Evolutionary conservation across 495 filamentous ascomycete species (phyloP).

Genomic region (Lepidopterella palustris): DNA sequence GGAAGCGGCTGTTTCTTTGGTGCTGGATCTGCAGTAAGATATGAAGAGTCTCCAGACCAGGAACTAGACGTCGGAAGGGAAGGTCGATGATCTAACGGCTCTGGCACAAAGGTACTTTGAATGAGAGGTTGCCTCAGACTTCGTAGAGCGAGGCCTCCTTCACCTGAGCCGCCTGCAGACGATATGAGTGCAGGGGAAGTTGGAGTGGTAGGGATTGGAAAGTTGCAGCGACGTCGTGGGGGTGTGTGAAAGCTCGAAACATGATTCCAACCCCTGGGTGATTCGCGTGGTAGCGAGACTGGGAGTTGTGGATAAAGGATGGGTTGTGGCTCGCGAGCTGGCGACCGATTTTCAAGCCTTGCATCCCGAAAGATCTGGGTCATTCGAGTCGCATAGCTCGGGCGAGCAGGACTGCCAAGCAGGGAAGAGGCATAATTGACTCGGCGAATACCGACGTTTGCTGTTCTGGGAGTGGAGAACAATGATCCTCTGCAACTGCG

Average conservation of each 20-base stretch:
- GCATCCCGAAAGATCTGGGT: not conserved
- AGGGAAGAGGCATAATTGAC: not conserved
- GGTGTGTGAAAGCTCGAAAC: not conserved
- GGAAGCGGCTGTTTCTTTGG: not conserved
- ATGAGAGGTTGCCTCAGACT: not conserved
- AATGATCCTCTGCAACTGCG: not conserved
- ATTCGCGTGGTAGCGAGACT: too few relatives aligned
- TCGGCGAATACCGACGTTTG: not conserved
- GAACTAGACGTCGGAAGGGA: not conserved
- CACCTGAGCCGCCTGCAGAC: not conserved
- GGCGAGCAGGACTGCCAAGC: not conserved
- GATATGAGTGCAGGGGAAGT: not conserved
- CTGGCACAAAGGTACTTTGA: not conserved
- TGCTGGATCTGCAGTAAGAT: not conserved
- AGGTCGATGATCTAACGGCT: not conserved
- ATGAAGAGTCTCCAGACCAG: not conserved
- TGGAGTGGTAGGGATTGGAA: not conserved
- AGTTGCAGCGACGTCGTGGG: not conserved
- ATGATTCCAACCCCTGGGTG: not conserved
- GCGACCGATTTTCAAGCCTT: not conserved
- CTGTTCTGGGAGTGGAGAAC: not conserved
- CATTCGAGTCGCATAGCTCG: not conserved
- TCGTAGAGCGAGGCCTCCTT: not conserved
- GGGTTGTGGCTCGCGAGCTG: not conserved
- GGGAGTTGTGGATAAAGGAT: not conserved